A percentile compares a stretch with the other conserved stretches of the same genome.
phyloP scores from a whole-genome alignment of 768 basidiomycete species.

The Mycena albidolilacea region DNA sequence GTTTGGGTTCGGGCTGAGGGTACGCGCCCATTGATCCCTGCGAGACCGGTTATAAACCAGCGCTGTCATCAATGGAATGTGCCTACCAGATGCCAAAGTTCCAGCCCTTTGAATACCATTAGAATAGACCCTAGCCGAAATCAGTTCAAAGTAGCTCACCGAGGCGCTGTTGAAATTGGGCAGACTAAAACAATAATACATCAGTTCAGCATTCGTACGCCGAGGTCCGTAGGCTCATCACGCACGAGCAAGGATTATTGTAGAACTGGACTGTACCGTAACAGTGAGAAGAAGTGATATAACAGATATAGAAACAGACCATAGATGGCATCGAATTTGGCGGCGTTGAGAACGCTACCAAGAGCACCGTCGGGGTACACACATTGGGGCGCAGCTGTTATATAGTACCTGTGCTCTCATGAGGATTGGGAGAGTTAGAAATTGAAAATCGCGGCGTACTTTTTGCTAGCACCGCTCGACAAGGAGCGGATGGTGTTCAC shows the following conservation, averaged over 20 bases:
- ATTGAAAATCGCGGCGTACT: slow-evolving; percentile 49
- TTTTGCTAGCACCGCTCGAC: slow-evolving; percentile 65
- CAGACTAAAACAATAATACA: slow-evolving; percentile 41
- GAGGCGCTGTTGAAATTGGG: slow-evolving; percentile 62
- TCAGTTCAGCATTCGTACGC: background rate
- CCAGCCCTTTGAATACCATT: slow-evolving; percentile 62
- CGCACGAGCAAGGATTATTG: slow-evolving; percentile 64
- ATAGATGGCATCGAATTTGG: slow-evolving; percentile 80
- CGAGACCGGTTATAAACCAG: slow-evolving; percentile 3
- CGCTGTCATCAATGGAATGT: background rate
- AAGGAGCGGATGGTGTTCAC: slow-evolving; percentile 70
- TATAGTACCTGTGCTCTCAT: slow-evolving; percentile 65
- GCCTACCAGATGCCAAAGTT: slow-evolving; percentile 72
- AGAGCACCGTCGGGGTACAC: slow-evolving; percentile 79
- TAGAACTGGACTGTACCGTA: slow-evolving; percentile 63
- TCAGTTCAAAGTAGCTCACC: slow-evolving; percentile 52
- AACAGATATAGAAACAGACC: slow-evolving; percentile 49
- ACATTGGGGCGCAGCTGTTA: slow-evolving; percentile 78
- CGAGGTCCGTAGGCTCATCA: background rate
- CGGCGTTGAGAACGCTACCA: slow-evolving; percentile 71
- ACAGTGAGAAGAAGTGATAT: background rate
- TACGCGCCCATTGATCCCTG: slow-evolving; percentile 79
- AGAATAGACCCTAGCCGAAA: slow-evolving; percentile 8
- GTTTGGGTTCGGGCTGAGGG: slow-evolving; percentile 68
- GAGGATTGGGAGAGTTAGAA: background rate